Evolutionary conservation across 177 flowering plant species (phyloP), one percentile per base, ranked within the genome.

Genomic region (Telopea speciosissima): DNA sequence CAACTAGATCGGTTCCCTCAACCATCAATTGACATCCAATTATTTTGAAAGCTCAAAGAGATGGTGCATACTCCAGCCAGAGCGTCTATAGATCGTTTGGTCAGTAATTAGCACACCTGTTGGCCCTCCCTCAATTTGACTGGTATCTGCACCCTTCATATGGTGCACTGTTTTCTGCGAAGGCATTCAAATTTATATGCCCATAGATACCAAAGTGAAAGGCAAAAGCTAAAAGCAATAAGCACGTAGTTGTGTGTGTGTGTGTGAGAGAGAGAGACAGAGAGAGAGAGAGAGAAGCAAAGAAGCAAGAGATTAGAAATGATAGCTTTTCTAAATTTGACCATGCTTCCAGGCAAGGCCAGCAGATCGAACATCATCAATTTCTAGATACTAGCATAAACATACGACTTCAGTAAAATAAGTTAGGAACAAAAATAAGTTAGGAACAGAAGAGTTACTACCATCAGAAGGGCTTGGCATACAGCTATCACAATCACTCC

Each of bases 401-500:
- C 17, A 49, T 19, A 52, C n/a, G 25, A 45, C 8, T 22, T 36
- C 40, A 36, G 13, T 52, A 16, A n/a, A 64, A 21, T 19, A 62
- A 52, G 17, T 1, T 16, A n/a, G 45, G 25, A 64, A 17, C 28
- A 22, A 21, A 67, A 63, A n/a, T n/a, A n/a, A n/a, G n/a, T n/a
- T n/a, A n/a, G n/a, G 25, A 64, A 16, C 28, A n/a, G 19, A 67
- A 63, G 22, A 62, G 14, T 45, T 10, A 19, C 79, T 83, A 95
- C 99, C 99, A 95, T 95, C 28, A 95, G 81, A 56, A 95, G 87
- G 76, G 80, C 94, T 83, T 95, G 99, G 78, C 97, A 95, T 66
- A 95, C 83, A 44, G 99, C 97, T 74, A 95, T 95, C 72, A 90
- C 88, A 65, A 89, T 69, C 67, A 95, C 90, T 73, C 97, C 99